Evolutionary conservation across 768 basidiomycete species (phyloP), one percentile per base, ranked within the genome.

Genomic region (Phylloporus scabripes): DNA sequence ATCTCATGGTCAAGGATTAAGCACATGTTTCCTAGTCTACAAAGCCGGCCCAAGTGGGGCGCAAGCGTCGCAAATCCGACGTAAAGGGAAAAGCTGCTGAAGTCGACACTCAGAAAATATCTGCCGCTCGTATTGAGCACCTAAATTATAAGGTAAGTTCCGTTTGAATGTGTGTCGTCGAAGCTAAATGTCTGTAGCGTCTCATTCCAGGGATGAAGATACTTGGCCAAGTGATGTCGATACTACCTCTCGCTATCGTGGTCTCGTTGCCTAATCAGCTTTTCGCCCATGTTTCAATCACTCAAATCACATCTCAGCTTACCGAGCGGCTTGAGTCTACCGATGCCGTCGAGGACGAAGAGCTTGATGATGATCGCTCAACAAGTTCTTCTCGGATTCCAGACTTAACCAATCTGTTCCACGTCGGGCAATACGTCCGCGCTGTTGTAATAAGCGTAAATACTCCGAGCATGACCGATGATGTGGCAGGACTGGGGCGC

Each of bases 231-330:
- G 78, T 99, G 45, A 77, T 90, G 57, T 79, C 86, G 23, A 79
- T 98, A 45, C 82, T 91, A 53, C 89, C 94, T 10, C 81, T 99
- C 31, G 87, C 91, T 39, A 77, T 99, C 51, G 78, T 98, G 50
- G 74, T 98, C 24, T 97, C 95, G 15, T 76, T 99, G n/a, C 95
- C 96, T 15, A 90, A 94, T 59, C 94, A 97, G 69, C 81, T 99
- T 33, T 79, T 89, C 56, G 96, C 81, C 8, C 92, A 99, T 68
- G 77, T 98, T 29, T 94, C 95, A 20, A 91, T 99, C 55, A 98
- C 94, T 34, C 85, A 93, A 66, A 78, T 98, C 50, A 89, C 92
- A 12, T 69, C 79, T 28, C 84, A 88, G 60, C 75, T 92, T 50
- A 97, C 92, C 7, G 57, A 68, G 24, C 72, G 78, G 17, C 74